Percentiles rank a stretch among this genome's conserved stretches.
These are phyloP conservation scores for Chalaropsis ovoidea DNA, from an alignment of 2,329 filamentous ascomycete genomes.

Conservation along the genomic window DNA sequence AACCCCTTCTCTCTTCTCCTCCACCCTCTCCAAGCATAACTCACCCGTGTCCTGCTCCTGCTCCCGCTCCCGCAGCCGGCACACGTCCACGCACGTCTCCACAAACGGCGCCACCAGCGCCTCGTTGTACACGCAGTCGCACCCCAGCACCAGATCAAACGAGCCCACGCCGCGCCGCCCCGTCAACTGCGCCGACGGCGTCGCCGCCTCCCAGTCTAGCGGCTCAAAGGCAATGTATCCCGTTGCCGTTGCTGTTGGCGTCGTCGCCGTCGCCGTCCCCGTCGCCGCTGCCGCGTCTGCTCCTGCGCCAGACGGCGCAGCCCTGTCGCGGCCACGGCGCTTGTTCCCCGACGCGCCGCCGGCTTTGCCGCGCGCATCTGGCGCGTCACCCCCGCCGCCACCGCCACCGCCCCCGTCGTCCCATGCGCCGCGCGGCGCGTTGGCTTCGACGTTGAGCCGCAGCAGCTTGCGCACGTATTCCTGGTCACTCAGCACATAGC, in stretches of 20 bases:
- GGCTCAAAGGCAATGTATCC: constrained; percentile 44
- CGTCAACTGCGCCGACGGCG: constrained; percentile 38
- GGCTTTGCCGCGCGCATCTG: background rate
- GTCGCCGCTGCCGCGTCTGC: too few relatives aligned
- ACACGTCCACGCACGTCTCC: constrained; percentile 67
- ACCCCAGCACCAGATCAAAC: constrained; percentile 69
- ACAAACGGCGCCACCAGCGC: constrained; percentile 71
- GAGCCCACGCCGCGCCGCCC: background rate
- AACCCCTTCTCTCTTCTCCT: too few relatives aligned
- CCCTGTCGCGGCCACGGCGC: background rate
- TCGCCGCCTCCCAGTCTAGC: constrained; percentile 74
- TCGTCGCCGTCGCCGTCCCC: background rate
- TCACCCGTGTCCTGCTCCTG: constrained; percentile 30
- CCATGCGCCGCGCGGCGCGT: constrained; percentile 32
- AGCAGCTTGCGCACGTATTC: constrained; percentile 69
- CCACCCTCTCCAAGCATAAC: background rate
- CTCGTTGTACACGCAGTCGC: constrained; percentile 94
- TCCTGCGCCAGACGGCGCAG: background rate
- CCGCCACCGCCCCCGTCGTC: constrained; percentile 5
- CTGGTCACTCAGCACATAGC: constrained; percentile 80
- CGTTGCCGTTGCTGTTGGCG: background rate
- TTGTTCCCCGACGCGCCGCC: background rate
- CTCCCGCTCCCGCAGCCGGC: constrained; percentile 42
- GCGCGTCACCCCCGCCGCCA: background rate
- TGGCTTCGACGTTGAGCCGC: constrained; percentile 63